Evolutionary conservation across 768 basidiomycete genomes (phyloP).

Genomic region (Podaxis sp.): DNA sequence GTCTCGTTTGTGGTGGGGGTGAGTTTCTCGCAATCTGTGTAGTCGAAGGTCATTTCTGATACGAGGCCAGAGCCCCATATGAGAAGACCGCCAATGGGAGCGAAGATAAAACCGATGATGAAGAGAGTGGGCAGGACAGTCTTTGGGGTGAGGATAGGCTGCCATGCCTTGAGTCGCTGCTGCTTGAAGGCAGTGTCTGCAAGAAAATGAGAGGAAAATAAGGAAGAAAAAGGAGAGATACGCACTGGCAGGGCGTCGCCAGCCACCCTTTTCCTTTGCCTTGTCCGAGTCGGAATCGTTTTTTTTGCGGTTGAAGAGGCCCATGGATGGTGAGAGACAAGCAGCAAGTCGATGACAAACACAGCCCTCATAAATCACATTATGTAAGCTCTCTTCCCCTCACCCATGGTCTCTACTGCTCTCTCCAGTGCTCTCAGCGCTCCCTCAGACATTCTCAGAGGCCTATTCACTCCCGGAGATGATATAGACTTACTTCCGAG

Average conservation of each 20-base stretch:
- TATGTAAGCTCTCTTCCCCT: constrained; percentile 20
- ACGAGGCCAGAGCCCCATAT: constrained; percentile 86
- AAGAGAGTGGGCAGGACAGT: constrained; percentile 97
- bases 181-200: constrained; percentile 99
- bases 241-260: constrained; percentile 84
- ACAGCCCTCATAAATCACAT: background rate
- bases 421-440: constrained; percentile 45
- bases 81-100: constrained; percentile 92
- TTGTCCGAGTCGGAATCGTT: constrained; percentile 36
- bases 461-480: constrained; percentile 38
- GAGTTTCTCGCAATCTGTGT: constrained; percentile 84
- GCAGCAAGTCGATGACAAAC: background rate
- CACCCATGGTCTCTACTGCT: constrained; percentile 52
- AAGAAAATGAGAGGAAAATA: constrained; percentile 17
- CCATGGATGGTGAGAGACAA: constrained; percentile 38
- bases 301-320: constrained; percentile 59
- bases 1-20: constrained; percentile 39
- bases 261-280: constrained; percentile 82
- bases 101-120: constrained; percentile 92
- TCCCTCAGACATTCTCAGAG: constrained; percentile 48
- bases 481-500: constrained; percentile 38
- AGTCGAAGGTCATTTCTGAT: constrained; percentile 93
- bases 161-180: constrained; percentile 99
- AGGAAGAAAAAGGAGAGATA: constrained; percentile 19
- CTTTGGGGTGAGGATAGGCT: constrained; percentile 97